A percentile compares a stretch with the other conserved stretches of the same genome.
Evolutionary conservation across 371 early-diverging fungal species (phyloP).

Genomic region (Mucor racemosus): DNA sequence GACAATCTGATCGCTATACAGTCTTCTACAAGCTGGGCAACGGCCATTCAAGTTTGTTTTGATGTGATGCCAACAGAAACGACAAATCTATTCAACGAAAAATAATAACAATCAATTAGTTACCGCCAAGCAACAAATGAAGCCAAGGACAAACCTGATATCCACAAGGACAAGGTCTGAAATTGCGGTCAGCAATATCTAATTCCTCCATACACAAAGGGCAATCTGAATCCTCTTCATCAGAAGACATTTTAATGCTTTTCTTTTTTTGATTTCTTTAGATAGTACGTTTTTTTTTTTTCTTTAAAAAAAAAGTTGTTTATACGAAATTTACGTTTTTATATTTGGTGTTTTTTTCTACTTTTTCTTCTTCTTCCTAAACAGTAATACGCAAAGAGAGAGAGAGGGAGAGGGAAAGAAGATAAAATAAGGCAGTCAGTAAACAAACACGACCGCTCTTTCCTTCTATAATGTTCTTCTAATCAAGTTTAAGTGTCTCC

Average conservation of each 20-base stretch:
- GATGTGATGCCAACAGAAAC: constrained; percentile 98
- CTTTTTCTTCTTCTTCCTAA: not conserved
- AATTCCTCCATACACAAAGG: constrained; percentile 98
- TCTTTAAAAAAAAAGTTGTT: too few species aligned
- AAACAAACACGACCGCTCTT: not conserved
- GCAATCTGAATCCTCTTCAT: constrained; percentile 91
- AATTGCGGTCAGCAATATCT: constrained; percentile 92
- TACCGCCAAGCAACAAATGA: too few species aligned
- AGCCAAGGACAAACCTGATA: constrained; percentile 77
- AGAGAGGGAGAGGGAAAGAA: not conserved
- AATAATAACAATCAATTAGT: not conserved
- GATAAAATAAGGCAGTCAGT: constrained; percentile 2
- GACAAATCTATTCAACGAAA: constrained; percentile 78
- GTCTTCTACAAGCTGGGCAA: constrained; percentile 93
- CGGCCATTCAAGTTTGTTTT: constrained; percentile 89
- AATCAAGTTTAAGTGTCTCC: not conserved
- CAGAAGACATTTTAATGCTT: constrained; percentile 42
- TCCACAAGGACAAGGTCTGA: constrained; percentile 96
- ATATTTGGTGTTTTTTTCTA: not conserved
- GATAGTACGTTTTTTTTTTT: not conserved
- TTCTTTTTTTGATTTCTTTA: not conserved
- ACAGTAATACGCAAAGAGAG: not conserved
- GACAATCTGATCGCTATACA: constrained; percentile 86
- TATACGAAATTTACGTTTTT: too few species aligned
- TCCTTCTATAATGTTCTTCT: constrained; percentile 2